Percentiles rank a stretch among this genome's conserved stretches.
Conservation (phyloP, 768 basidiomycete species). For the Lentinula detonsa region DNA sequence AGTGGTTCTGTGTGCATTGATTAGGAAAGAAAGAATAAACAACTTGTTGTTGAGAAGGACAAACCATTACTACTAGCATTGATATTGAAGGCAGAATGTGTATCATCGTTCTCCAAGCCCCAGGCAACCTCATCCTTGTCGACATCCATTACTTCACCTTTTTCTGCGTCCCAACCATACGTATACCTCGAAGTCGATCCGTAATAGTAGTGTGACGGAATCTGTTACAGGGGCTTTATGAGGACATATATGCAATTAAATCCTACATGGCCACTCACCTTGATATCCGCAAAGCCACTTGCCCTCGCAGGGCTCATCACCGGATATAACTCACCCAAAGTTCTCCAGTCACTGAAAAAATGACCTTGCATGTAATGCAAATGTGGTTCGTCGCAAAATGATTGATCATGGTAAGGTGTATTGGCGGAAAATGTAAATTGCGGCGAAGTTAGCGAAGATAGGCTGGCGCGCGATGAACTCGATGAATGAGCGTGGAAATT, state of each 20-base stretch:
- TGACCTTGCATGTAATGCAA: not conserved
- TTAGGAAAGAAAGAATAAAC: too few species aligned
- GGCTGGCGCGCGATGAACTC: not conserved
- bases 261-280: constrained; percentile 15
- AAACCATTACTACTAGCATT: too few species aligned
- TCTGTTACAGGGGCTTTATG: constrained; percentile 18
- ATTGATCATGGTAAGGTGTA: not conserved
- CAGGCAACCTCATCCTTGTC: constrained; percentile 70
- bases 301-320: constrained; percentile 91
- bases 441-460: not conserved
- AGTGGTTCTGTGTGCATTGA: not conserved
- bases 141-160: constrained; percentile 63
- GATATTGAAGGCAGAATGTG: not conserved
- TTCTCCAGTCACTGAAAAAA: constrained; percentile 65
- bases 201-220: constrained; percentile 96
- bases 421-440: not conserved
- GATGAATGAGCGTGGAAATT: not conserved
- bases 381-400: not conserved
- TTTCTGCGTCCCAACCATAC: constrained; percentile 83
- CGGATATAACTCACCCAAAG: constrained; percentile 80
- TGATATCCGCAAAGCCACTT: constrained; percentile 80
- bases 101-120: not conserved
- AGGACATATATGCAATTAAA: too few species aligned
- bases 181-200: constrained; percentile 77
- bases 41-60: too few species aligned